A percentile compares a stretch with the other conserved stretches of the same genome.
Evolutionary conservation across 2,329 filamentous ascomycete species (phyloP).

Genomic region (Aphanoascus verrucosus): DNA sequence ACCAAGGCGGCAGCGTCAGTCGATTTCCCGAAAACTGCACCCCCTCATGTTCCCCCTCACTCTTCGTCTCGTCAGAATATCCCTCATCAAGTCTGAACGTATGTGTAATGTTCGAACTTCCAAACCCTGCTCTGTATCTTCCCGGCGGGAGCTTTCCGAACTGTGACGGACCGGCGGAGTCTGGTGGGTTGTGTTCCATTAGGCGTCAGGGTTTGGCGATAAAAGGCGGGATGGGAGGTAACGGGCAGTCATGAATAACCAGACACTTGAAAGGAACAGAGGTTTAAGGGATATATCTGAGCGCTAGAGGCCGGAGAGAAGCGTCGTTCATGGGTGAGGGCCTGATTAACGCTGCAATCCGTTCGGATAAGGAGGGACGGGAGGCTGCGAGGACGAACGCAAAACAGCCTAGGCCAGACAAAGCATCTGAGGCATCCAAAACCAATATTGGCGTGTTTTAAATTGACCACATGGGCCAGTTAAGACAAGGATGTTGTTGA

Average conservation of each 20-base stretch:
- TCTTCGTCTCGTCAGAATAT: conserved; percentile 65
- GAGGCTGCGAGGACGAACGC: not conserved
- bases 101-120: conserved; percentile 24
- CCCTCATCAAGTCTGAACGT: conserved; percentile 65
- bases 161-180: not conserved
- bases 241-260: not conserved
- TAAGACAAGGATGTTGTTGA: conserved; percentile 4
- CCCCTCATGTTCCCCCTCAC: conserved; percentile 33
- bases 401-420: conserved; percentile 1
- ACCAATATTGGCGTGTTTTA: conserved; percentile 4
- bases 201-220: not conserved
- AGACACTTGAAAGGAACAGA: not conserved
- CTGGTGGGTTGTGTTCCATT: conserved; percentile 7
- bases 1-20: conserved; percentile 43
- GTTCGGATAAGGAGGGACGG: not conserved
- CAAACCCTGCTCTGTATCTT: conserved; percentile 22
- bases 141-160: conserved; percentile 16
- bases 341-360: not conserved
- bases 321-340: not conserved
- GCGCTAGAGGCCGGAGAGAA: not conserved
- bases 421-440: conserved; percentile 7
- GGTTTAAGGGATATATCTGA: not conserved
- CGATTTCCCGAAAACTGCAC: conserved; percentile 25
- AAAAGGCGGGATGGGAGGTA: not conserved
- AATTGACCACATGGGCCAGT: not conserved